Conservation (phyloP, 2,329 filamentous ascomycete species). For the Fusarium nisikadoi region DNA sequence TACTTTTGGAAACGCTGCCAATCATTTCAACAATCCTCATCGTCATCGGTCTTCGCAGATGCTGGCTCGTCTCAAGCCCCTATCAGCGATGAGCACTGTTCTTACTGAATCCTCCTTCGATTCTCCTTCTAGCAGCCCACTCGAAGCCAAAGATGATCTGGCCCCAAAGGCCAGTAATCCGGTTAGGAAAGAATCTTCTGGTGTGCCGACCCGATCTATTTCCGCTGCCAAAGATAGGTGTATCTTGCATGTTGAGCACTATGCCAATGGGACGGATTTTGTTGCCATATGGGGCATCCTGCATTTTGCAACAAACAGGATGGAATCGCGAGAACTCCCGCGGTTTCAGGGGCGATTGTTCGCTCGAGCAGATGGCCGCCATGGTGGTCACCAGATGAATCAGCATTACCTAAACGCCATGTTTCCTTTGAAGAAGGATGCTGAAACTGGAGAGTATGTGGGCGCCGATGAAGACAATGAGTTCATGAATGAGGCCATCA, state of each 20-base stretch:
- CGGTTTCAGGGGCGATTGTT: constrained; percentile 73
- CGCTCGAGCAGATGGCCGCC: constrained; percentile 57
- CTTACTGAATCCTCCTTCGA: constrained; percentile 52
- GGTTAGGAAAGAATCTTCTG: constrained; percentile 41
- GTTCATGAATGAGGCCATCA: constrained; percentile 70
- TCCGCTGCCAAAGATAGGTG: constrained; percentile 58
- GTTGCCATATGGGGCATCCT: constrained; percentile 80
- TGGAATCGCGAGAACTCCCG: constrained; percentile 59
- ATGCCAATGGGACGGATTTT: constrained; percentile 78
- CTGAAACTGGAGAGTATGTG: constrained; percentile 53
- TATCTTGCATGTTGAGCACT: constrained; percentile 82
- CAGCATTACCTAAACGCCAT: constrained; percentile 72
- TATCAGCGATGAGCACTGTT: constrained; percentile 48
- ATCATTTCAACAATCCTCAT: constrained; percentile 84
- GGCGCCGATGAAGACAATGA: constrained; percentile 61
- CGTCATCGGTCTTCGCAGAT: constrained; percentile 60
- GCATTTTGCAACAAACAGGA: constrained; percentile 66
- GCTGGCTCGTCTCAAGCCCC: constrained; percentile 48
- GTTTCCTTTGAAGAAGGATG: constrained; percentile 63
- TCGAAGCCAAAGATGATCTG: constrained; percentile 30
- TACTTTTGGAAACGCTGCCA: constrained; percentile 82
- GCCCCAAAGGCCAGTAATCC: constrained; percentile 23
- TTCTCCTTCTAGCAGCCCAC: constrained; percentile 35
- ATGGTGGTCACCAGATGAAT: constrained; percentile 67
- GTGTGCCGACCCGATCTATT: constrained; percentile 50